Base-by-base conservation (phyloP, 768 basidiomycete species). In the Boletus rex-veris region DNA sequence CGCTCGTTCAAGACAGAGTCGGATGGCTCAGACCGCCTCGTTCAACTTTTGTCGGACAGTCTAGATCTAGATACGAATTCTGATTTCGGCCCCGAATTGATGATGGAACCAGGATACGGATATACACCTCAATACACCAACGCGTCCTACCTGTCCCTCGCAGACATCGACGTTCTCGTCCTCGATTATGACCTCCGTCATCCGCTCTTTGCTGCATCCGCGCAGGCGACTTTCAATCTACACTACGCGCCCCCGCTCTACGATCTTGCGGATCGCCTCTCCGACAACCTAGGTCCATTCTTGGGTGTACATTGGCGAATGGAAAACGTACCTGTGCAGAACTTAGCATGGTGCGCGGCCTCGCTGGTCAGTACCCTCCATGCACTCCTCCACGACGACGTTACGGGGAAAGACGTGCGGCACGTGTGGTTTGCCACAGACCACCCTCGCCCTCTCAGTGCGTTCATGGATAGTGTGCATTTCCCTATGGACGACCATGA, bases 341-440 rank as follows among this genome's bases (percentile, higher is more conserved):
- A 72, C 36, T 70, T 84, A 7, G 64, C 71, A 0, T 73, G 75
- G 37, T 85, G 84, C 59, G 80, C 80, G 0, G 68, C 74, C 43
- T 74, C 75, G 1, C 73, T 86, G 41, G 71, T 84, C 37, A 71
- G 74, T 41, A 69, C 72, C 7, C 70, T 85, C 26, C 57, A 62
- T 2, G 53, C 63, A 11, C 48, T 76, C n/a, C 68, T 76, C 24
- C 63, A 65, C n/a, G 56, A 68, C 2, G 53, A 72, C 12, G 55
- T 58, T 26, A 54, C 57, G 12, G 72, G 71, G 14, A 57, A 58
- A 4, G 54, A 55, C 36, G 62, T 82, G 30, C 60, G 60, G 10
- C 74, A 72, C 11, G 73, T 83, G 2, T 85, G 80, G 79, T 71
- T 85, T 46, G 80, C 81, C 3, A 82, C 78, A 21, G 83, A 85